Evolutionary conservation across 345 rosid genomes (phyloP).

Genomic region (Moricandia arvensis): DNA sequence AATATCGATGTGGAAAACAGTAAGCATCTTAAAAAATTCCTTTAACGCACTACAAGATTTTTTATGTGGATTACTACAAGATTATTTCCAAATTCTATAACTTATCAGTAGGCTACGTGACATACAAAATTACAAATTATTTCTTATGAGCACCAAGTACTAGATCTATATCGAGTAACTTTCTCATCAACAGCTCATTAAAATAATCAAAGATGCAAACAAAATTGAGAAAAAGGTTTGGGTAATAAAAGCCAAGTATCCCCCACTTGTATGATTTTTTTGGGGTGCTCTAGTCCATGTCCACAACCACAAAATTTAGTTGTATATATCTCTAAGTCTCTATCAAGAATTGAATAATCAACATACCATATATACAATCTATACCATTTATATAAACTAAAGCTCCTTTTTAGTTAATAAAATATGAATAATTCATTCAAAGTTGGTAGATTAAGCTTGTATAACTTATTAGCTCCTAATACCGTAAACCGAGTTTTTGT

Average conservation of each 20-base stretch:
- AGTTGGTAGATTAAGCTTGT: too few relatives aligned
- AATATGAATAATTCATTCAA: not conserved
- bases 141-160: not conserved
- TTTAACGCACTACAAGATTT: constrained; percentile 10
- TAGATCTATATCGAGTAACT: constrained; percentile 1
- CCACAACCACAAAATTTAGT: constrained; percentile 27
- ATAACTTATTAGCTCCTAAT: too few relatives aligned
- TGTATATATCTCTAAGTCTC: constrained; percentile 23
- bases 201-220: not conserved
- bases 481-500: too few relatives aligned
- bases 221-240: constrained; percentile 10
- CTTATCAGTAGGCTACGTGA: not conserved
- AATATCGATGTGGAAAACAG: constrained; percentile 12
- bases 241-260: constrained; percentile 5
- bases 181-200: constrained; percentile 6
- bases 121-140: too few relatives aligned
- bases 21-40: not conserved
- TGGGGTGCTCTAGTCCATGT: constrained; percentile 20
- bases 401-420: constrained; percentile 5
- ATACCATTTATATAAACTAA: not conserved
- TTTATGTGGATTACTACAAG: constrained; percentile 10
- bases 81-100: constrained; percentile 13
- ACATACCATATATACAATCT: not conserved
- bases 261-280: constrained; percentile 26
- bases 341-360: constrained; percentile 12